phyloP scores from a whole-genome alignment of 2,329 filamentous ascomycete genomes.

The Ascochyta lentis region DNA sequence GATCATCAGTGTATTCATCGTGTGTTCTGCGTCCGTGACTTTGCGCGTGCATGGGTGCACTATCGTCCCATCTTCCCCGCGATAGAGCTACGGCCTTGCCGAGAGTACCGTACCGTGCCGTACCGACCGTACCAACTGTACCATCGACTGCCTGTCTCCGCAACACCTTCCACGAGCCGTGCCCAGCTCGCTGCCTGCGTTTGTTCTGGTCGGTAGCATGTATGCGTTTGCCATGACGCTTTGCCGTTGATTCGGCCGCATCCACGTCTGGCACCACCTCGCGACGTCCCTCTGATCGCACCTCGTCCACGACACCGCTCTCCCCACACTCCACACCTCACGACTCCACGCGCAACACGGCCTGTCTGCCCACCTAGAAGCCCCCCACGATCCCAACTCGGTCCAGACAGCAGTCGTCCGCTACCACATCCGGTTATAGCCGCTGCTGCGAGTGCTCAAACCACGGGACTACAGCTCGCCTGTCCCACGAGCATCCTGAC shows the following conservation, averaged over 20 bases:
- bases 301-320: slow-evolving; percentile 10
- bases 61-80: slow-evolving; percentile 24
- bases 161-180: slow-evolving; percentile 8
- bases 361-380: slow-evolving; percentile 4
- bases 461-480: background rate
- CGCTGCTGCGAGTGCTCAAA: background rate
- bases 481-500: slow-evolving; percentile 1
- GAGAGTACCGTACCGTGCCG: slow-evolving; percentile 1
- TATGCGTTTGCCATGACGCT: slow-evolving; percentile 34
- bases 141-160: slow-evolving; percentile 11
- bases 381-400: background rate
- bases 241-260: slow-evolving; percentile 38
- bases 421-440: background rate
- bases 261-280: slow-evolving; percentile 24
- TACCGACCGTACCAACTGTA: slow-evolving; percentile 8
- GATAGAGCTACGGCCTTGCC: slow-evolving; percentile 17
- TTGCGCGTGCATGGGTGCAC: slow-evolving; percentile 15
- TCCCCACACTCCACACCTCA: slow-evolving; percentile 22
- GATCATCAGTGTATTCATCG: too few species aligned
- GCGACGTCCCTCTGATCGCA: slow-evolving; percentile 18
- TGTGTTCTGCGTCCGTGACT: too few species aligned
- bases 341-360: slow-evolving; percentile 17
- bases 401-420: background rate
- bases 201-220: slow-evolving; percentile 32
- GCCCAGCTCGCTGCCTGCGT: slow-evolving; percentile 8